phyloP scores from a whole-genome alignment of 148 eudicot genomes.

The Chenopodium suecicum region DNA sequence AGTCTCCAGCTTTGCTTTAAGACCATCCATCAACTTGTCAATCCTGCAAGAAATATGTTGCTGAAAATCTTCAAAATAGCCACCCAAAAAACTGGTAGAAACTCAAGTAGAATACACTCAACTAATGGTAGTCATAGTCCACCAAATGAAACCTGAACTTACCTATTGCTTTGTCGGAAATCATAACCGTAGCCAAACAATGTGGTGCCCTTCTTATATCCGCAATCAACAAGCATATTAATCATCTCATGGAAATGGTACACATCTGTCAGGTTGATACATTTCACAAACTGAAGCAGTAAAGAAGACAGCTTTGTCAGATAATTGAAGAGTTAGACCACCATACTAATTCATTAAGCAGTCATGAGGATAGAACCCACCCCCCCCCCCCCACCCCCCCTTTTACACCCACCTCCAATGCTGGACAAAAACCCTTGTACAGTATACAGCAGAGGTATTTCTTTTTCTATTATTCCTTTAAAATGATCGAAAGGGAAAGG shows the following conservation, averaged over 20 bases:
- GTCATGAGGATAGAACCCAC: not conserved
- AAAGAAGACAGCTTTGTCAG: conserved; percentile 9
- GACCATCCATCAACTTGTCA: conserved; percentile 71
- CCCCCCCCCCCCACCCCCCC: not conserved
- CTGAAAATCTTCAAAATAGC: not conserved
- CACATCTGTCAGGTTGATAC: conserved; percentile 54
- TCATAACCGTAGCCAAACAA: conserved; percentile 96
- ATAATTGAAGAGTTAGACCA: not conserved
- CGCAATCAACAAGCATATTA: conserved; percentile 80
- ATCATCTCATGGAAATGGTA: conserved; percentile 98
- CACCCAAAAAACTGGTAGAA: not conserved
- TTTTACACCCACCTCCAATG: not conserved
- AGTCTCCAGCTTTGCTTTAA: conserved; percentile 60
- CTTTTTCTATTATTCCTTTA: not conserved
- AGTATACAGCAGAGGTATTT: not conserved
- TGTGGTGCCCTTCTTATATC: conserved; percentile 90
- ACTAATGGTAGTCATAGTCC: not conserved
- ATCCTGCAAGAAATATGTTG: conserved; percentile 42
- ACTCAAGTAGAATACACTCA: not conserved
- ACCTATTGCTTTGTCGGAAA: conserved; percentile 97
- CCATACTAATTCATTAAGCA: not conserved
- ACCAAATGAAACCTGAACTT: conserved; percentile 9
- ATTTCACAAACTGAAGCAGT: conserved; percentile 67
- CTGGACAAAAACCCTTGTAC: too few relatives aligned
- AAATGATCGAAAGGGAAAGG: not conserved